phyloP scores from a whole-genome alignment of 768 basidiomycete species.

The Cubamyces sp. region DNA sequence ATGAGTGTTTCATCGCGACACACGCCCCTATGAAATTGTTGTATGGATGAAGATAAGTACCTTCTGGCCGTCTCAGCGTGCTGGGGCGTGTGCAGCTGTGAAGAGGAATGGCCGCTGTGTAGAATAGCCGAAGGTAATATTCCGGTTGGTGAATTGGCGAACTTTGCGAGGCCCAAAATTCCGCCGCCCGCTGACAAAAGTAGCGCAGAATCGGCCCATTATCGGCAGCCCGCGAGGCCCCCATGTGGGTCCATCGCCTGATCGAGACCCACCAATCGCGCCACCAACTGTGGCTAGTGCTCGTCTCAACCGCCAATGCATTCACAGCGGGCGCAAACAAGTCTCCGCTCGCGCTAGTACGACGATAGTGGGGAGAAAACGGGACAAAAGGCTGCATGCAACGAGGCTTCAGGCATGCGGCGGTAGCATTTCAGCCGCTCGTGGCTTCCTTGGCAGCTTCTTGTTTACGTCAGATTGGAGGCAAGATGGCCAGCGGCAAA shows the following conservation, averaged over 20 bases:
- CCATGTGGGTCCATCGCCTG: slow-evolving; percentile 21
- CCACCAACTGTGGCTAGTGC: background rate
- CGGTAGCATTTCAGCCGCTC: slow-evolving; percentile 11
- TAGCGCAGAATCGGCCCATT: slow-evolving; percentile 11
- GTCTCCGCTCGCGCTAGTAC: background rate
- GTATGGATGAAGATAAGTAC: slow-evolving; percentile 1
- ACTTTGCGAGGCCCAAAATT: slow-evolving; percentile 4
- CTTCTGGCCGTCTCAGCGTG: background rate
- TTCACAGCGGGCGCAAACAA: no score
- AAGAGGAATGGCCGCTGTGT: background rate
- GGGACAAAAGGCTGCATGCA: background rate
- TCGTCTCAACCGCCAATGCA: background rate
- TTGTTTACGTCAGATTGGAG: slow-evolving; percentile 8
- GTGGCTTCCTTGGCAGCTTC: slow-evolving; percentile 3
- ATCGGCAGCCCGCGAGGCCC: slow-evolving; percentile 8
- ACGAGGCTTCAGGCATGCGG: slow-evolving; percentile 8
- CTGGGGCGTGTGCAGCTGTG: slow-evolving; percentile 1
- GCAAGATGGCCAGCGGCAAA: slow-evolving; percentile 9
- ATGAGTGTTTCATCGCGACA: slow-evolving; percentile 10
- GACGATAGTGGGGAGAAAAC: background rate
- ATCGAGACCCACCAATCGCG: slow-evolving; percentile 2
- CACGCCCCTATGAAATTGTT: background rate
- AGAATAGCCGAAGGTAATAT: slow-evolving; percentile 1
- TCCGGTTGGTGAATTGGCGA: slow-evolving; percentile 4
- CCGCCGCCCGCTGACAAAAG: slow-evolving; percentile 4